phyloP scores from a whole-genome alignment of 2,329 filamentous ascomycete species.

The Elsinoe fawcettii region DNA sequence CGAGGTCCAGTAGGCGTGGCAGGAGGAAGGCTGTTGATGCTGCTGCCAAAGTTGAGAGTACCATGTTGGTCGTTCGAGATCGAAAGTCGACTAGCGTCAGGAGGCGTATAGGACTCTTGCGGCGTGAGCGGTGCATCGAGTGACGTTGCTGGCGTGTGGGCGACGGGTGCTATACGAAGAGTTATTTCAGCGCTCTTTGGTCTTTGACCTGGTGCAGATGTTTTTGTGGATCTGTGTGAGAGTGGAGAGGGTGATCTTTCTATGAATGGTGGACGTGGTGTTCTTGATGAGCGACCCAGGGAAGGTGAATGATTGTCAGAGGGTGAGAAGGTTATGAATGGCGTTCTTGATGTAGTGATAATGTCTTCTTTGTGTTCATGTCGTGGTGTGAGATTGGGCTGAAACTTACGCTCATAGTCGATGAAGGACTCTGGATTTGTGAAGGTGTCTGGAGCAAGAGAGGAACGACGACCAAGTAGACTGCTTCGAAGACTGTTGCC shows the following conservation, averaged over 20 bases:
- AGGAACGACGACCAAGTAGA: conserved; percentile 41
- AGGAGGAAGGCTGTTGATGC: conserved; percentile 51
- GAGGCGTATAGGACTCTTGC: conserved; percentile 62
- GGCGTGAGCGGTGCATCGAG: conserved; percentile 63
- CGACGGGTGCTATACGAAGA: conserved; percentile 17
- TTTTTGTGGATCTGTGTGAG: conserved; percentile 29
- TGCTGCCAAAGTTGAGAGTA: conserved; percentile 30
- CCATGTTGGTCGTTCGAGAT: conserved; percentile 57
- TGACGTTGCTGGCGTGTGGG: conserved; percentile 43
- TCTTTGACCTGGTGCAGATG: conserved; percentile 13
- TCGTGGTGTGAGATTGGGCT: conserved; percentile 22
- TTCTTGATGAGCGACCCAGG: conserved; percentile 31
- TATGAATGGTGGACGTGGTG: conserved; percentile 32
- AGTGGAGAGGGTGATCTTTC: conserved; percentile 34
- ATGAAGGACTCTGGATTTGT: conserved; percentile 29
- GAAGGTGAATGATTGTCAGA: conserved; percentile 30
- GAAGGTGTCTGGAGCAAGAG: conserved; percentile 42
- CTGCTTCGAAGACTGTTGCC: conserved; percentile 45
- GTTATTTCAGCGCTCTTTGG: conserved; percentile 22
- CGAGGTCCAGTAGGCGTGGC: conserved; percentile 71
- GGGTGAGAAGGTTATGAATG: conserved; percentile 29
- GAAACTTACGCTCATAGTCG: conserved; percentile 34
- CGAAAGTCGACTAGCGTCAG: conserved; percentile 74
- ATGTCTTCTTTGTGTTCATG: conserved; percentile 11
- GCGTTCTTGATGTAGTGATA: conserved; percentile 20